Evolutionary conservation across 805 yeast genomes (phyloP), one percentile per base, ranked within the genome.

Genomic region (Lipomyces sp.): DNA sequence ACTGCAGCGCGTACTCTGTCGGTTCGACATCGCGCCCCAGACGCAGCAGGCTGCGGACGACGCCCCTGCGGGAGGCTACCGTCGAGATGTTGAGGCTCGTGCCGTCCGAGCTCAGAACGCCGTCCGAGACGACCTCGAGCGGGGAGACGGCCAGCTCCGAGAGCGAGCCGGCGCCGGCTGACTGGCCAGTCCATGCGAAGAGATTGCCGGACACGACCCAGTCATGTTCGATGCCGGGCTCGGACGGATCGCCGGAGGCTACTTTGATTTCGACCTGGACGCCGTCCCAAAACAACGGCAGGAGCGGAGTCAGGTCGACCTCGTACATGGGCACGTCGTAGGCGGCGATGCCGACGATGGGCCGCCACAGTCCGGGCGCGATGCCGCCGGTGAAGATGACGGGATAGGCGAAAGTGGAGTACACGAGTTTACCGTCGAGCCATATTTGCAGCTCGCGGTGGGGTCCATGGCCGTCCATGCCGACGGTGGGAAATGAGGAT

Each of bases 231-330:
- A 52, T 47, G 14, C 29, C 35, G 23, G 45, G 43, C 39, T 54
- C 53, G 14, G 23, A 21, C 86, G 96, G 73, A 88, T 97, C 47
- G 95, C 96, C 45, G 88, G 98, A 1, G 95, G 88, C 28, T 96
- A 91, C 71, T 96, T 75, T 79, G 41, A 86, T 68, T 43, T 70
- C 71, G 4, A 76, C 43, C n/a, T 66, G 66, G 31, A 68, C 62
- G 14, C 71, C 68, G n/a, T 67, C 53, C 89, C 90, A 84, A 28
- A 87, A 65, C n/a, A 70, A 64, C 2, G 95, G 93, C 51, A 87
- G 68, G 55, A 81, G 73, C 0, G 85, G 80, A 10, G 91, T 78
- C 41, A 88, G 61, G 57, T 88, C 95, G 40, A 88, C 64, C 49
- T 81, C 82, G 57, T 83, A 72, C n/a, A 83, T 75, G 16, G 80